Evolutionary conservation across 2,329 filamentous ascomycete species (phyloP), one percentile per base, ranked within the genome.

Genomic region (Paracoccidioides lutzii): DNA sequence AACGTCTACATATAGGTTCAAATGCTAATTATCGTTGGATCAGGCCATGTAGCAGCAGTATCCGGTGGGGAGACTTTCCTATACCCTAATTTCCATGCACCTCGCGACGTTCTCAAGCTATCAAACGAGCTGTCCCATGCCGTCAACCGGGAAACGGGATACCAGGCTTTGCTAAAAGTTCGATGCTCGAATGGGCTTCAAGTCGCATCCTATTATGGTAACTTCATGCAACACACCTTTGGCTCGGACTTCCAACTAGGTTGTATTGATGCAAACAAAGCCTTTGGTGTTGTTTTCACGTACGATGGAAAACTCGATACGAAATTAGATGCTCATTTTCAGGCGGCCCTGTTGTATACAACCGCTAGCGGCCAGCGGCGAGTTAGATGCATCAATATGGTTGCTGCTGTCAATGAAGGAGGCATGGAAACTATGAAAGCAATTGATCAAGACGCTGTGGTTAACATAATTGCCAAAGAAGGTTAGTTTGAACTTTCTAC

Each of bases 261-360:
- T 33, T 82, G 87, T 53, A 83, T 97, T 53, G 93, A 97, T 68
- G 84, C 89, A 22, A 93, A 98, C 72, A 96, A 96, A 74, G 89
- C 91, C 8, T 80, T 98, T 61, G 87, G 85, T 2, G 88, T 97
- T 9, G 85, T 89, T 51, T 98, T 98, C 69, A 87, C 82, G 64
- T 95, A 98, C 70, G 93, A 98, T 67, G 93, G 93, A 58, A 97
- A 97, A 73, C 81, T 98, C n/a, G 93, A 98, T 71, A 78, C 89
- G 4, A 96, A 96, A 72, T 79, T 97, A 28, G 93, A 98, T 70
- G 91, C 91, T 6, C 93, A 98, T 73, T 98, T 98, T 79, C 93
- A 98, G 69, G 89, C 88, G 28, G 93, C 93, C 1, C 76, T 98
- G 2, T 80, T 98, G 1, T 98, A 98, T 73, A 98, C 93, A 0